These are phyloP conservation scores for Hyphodiscus hymeniophilus DNA, from an alignment of 495 filamentous ascomycete species.

Conservation along the genomic window DNA sequence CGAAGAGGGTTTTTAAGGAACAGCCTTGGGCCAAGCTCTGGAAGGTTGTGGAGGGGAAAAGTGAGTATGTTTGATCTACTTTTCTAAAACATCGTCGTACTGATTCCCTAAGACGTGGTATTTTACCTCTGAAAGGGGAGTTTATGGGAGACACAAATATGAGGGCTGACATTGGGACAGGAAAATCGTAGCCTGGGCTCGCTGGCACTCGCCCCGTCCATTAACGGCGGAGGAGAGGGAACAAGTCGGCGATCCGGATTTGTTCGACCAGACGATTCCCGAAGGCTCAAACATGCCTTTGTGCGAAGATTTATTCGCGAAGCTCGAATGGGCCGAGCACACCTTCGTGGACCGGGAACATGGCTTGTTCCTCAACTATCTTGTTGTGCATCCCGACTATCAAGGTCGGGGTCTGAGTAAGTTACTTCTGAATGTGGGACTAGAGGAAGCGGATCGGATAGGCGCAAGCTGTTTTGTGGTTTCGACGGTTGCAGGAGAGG, in stretches of 20 bases:
- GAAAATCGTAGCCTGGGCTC: background rate
- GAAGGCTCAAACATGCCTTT: background rate
- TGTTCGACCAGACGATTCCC: background rate
- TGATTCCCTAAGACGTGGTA: too few relatives aligned
- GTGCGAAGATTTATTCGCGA: background rate
- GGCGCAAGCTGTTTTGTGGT: background rate
- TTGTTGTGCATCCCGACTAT: background rate
- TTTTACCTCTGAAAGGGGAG: too few relatives aligned
- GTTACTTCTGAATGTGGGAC: background rate
- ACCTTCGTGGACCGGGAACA: background rate
- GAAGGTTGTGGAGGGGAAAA: background rate
- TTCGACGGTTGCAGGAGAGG: background rate
- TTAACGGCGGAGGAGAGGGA: background rate
- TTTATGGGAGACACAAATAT: too few relatives aligned
- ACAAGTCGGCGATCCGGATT: background rate
- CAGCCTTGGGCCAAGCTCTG: background rate
- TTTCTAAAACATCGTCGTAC: too few relatives aligned
- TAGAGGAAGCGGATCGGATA: background rate
- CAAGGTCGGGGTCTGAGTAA: background rate
- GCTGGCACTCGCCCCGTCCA: background rate
- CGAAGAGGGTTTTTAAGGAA: background rate
- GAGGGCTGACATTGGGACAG: background rate
- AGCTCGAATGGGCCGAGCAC: background rate
- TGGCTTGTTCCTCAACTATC: background rate
- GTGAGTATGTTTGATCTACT: background rate